phyloP scores from a whole-genome alignment of 108 stramenopile species.

The Cylindrotheca fusiformis region DNA sequence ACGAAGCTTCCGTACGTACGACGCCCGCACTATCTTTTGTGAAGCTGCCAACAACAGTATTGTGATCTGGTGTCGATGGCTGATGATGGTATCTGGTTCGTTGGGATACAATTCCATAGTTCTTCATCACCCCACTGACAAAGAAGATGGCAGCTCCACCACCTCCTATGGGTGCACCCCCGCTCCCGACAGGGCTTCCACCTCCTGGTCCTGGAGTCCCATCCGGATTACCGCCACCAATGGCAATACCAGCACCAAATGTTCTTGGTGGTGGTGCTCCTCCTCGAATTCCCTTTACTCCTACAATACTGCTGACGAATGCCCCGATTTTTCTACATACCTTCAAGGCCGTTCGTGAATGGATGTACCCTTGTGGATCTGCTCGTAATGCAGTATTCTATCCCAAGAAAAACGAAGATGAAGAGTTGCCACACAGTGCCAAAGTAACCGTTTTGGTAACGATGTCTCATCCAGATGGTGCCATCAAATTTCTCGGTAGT shows the following conservation, averaged over 20 bases:
- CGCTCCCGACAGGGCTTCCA: constrained; percentile 8
- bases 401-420: constrained; percentile 17
- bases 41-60: no score
- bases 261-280: constrained; percentile 10
- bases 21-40: no score
- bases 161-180: constrained; percentile 6
- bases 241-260: constrained; percentile 7
- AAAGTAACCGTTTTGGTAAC: constrained; percentile 33
- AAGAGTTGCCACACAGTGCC: constrained; percentile 10
- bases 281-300: constrained; percentile 30
- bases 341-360: constrained; percentile 25
- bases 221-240: constrained; percentile 9
- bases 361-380: constrained; percentile 32
- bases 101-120: no score
- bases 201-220: constrained; percentile 18
- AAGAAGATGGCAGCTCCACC: neutral
- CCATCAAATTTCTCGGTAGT: constrained; percentile 36
- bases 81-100: no score
- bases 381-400: constrained; percentile 27
- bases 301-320: constrained; percentile 31
- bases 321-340: constrained; percentile 32
- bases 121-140: neutral
- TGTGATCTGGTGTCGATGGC: no score
- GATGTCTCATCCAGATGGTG: constrained; percentile 49
- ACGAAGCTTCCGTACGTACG: no score